Conservation (phyloP, 768 basidiomycete species). For the Leccinum boreale region DNA sequence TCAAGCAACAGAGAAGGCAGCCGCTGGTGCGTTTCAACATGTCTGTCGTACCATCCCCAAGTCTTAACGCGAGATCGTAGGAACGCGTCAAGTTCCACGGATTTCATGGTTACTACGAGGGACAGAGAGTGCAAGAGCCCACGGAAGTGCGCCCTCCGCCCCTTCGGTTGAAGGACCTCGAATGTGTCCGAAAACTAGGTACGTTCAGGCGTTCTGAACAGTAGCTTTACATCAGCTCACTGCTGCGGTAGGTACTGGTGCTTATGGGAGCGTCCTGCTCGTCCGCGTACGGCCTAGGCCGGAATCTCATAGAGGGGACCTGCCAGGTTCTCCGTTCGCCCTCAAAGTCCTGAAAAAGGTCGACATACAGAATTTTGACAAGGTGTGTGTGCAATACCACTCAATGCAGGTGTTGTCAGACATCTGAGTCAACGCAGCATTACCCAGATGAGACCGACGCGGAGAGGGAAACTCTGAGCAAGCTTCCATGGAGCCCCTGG, state of each 20-base stretch:
- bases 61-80: constrained; percentile 12
- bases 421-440: constrained; percentile 13
- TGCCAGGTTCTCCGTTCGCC: constrained; percentile 40
- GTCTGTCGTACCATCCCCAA: neutral
- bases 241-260: constrained; percentile 36
- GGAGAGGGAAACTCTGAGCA: constrained; percentile 41
- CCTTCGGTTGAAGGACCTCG: constrained; percentile 37
- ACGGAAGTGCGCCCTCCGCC: constrained; percentile 36
- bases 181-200: constrained; percentile 43
- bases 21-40: constrained; percentile 3
- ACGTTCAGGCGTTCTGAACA: neutral
- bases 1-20: constrained; percentile 1
- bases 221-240: constrained; percentile 1
- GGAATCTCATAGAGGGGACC: constrained; percentile 31
- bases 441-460: constrained; percentile 31
- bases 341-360: constrained; percentile 43
- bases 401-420: neutral
- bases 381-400: constrained; percentile 14
- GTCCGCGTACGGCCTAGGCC: constrained; percentile 34
- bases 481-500: constrained; percentile 54
- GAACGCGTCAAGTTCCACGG: constrained; percentile 10
- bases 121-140: constrained; percentile 24
- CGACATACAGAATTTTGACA: constrained; percentile 31
- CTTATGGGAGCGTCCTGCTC: constrained; percentile 41
- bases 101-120: constrained; percentile 8